phyloP scores from a whole-genome alignment of 495 filamentous ascomycete species.

The Xylaria palmicola region DNA sequence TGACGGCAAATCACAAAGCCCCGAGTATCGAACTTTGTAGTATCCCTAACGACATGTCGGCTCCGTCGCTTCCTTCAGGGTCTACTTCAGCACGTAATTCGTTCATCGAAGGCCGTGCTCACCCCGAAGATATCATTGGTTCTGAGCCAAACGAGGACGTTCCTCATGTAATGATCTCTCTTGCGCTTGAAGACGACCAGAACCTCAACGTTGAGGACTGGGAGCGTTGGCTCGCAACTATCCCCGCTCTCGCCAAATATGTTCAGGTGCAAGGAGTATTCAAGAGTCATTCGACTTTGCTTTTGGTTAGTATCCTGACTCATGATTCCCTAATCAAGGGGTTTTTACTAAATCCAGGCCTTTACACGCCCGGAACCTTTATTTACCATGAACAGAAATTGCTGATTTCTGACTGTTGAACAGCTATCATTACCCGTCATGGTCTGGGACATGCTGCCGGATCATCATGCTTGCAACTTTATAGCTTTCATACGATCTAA shows the following conservation, averaged over 20 bases:
- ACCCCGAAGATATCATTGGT: conserved; percentile 21
- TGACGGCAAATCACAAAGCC: conserved; percentile 52
- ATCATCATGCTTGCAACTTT: conserved; percentile 51
- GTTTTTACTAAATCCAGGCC: too few relatives aligned
- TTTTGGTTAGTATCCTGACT: too few relatives aligned
- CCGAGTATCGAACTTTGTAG: conserved; percentile 49
- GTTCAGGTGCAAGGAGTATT: conserved; percentile 54
- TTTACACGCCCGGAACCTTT: too few relatives aligned
- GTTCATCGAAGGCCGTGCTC: conserved; percentile 5
- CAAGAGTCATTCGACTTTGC: conserved; percentile 51
- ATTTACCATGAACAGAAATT: too few relatives aligned
- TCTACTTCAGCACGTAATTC: conserved; percentile 21
- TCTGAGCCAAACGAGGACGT: conserved; percentile 39
- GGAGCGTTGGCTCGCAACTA: conserved; percentile 46
- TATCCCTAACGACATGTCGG: conserved; percentile 28
- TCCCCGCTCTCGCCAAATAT: conserved; percentile 50
- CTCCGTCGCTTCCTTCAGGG: conserved; percentile 27
- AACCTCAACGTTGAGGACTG: conserved; percentile 45
- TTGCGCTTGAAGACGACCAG: conserved; percentile 53
- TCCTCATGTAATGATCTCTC: conserved; percentile 53
- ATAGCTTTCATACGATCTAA: conserved; percentile 52
- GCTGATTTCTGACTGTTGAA: too few relatives aligned
- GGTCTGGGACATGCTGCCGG: conserved; percentile 53
- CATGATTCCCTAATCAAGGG: too few relatives aligned
- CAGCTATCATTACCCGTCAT: conserved; percentile 52